These are phyloP conservation scores for Cryphonectria naterciae DNA, from an alignment of 2,329 filamentous ascomycete species.

Conservation along the genomic window DNA sequence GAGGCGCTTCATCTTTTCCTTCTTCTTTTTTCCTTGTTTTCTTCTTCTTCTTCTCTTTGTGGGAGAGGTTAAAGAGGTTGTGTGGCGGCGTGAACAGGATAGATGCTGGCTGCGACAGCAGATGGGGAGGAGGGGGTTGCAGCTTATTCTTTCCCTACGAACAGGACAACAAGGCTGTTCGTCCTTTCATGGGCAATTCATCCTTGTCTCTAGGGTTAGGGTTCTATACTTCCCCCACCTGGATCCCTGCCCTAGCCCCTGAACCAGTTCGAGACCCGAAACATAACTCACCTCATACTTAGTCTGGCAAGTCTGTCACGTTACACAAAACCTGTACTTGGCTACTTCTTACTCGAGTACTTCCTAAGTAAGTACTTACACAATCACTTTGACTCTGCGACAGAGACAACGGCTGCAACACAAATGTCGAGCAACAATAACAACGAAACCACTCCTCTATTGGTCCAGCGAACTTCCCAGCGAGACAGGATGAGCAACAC, in stretches of 20 bases:
- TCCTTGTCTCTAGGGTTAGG: neutral
- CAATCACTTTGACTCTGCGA: neutral
- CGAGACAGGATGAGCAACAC: slow-evolving; percentile 33
- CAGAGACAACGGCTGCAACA: neutral
- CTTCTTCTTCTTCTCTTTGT: no score
- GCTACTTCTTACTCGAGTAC: no score
- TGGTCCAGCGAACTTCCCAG: neutral
- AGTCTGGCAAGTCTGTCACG: no score
- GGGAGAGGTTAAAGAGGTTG: neutral
- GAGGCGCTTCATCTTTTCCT: slow-evolving; percentile 24
- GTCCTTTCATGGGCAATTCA: neutral
- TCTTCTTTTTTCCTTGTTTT: no score
- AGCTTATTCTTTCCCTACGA: neutral
- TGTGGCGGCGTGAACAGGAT: neutral
- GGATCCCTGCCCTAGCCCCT: neutral
- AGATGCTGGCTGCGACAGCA: neutral
- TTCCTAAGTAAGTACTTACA: neutral
- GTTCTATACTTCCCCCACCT: neutral
- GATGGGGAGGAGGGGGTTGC: neutral
- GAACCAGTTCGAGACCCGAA: neutral
- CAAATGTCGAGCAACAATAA: slow-evolving; percentile 2
- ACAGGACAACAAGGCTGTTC: slow-evolving; percentile 2
- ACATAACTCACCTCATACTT: neutral
- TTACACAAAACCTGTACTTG: neutral
- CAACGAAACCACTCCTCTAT: slow-evolving; percentile 17